A percentile compares a stretch with the other conserved stretches of the same genome.
phyloP scores from a whole-genome alignment of 1,284 basidiomycete species.

The Leccinum pachyderme region DNA sequence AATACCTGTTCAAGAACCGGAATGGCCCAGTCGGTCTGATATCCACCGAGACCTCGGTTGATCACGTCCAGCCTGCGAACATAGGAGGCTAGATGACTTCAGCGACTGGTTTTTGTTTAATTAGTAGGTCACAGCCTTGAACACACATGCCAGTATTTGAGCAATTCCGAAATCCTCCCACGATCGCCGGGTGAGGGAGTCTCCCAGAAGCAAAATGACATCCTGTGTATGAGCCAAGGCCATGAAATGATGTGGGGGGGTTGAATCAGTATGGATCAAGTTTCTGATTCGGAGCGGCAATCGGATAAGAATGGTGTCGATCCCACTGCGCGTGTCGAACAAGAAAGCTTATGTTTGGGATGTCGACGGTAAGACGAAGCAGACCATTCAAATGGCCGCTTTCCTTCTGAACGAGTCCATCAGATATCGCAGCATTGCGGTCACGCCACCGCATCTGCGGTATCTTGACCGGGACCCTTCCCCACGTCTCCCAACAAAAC shows the following conservation, averaged over 20 bases:
- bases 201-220: slow-evolving; percentile 70
- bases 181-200: slow-evolving; percentile 69
- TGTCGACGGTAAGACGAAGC: slow-evolving; percentile 56
- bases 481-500: slow-evolving; percentile 95
- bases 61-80: slow-evolving; percentile 77
- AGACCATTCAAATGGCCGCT: not conserved
- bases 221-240: slow-evolving; percentile 54
- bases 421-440: slow-evolving; percentile 79
- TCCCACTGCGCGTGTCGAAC: slow-evolving; percentile 63
- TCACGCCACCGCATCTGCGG: slow-evolving; percentile 83
- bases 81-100: slow-evolving; percentile 57
- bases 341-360: slow-evolving; percentile 77
- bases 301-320: slow-evolving; percentile 23
- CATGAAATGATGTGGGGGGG: slow-evolving; percentile 31
- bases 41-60: slow-evolving; percentile 79
- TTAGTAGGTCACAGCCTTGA: not conserved
- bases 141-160: slow-evolving; percentile 60
- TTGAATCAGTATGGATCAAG: too few species aligned
- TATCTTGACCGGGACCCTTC: slow-evolving; percentile 85
- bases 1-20: slow-evolving; percentile 73
- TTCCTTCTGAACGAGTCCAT: slow-evolving; percentile 15
- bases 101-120: not conserved
- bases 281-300: slow-evolving; percentile 13
- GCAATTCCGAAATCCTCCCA: slow-evolving; percentile 63
- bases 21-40: slow-evolving; percentile 82